Base-by-base conservation (phyloP, 352 stramenopile genomes). In the Phytophthora syringae region DNA sequence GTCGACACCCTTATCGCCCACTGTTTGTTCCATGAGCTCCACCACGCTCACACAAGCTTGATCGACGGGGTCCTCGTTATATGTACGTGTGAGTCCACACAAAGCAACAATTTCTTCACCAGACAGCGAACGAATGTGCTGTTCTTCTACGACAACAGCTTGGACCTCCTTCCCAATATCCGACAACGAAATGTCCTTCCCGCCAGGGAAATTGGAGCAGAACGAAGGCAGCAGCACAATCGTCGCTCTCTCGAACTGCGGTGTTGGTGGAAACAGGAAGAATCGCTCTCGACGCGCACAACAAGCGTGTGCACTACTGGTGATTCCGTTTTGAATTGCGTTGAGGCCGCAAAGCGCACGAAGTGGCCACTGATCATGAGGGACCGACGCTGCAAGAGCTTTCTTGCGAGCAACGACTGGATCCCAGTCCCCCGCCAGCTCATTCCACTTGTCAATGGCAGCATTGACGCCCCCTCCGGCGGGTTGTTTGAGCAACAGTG, bases 271-370 rank as follows among this genome's bases (percentile, higher is more conserved):
- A 25, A 97, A 95, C 18, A 91, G 70, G 9, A 94, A 66, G 10
- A 75, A 77, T 7, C 86, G 61, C 40, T 97, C 90, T 18, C 89
- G 75, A 7, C 77, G 47, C 16, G 80, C 83, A 32, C 76, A 88
- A 34, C 76, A 72, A 20, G 79, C 57, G 24, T 67, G 82, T 6
- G 86, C 80, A 36, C 77, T 93, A 32, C 76, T 81, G 42, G 90
- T 77, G 3, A 94, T 72, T 1, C 83, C 90, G 37, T 94, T 95
- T 16, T 81, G 76, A 2, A 79, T 59, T 1, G 72, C 36, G 39
- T 84, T 83, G 11, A 89, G 71, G 1, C 90, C 90, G 34, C 85
- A 96, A 1, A 93, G 47, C 11, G 84, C 90, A 22, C 83, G 83
- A 47, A 97, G 69, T 7, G 77, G 79, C 76, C 79, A 88, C 32